phyloP scores from a whole-genome alignment of 768 basidiomycete species.

The Termitomyces heimii region DNA sequence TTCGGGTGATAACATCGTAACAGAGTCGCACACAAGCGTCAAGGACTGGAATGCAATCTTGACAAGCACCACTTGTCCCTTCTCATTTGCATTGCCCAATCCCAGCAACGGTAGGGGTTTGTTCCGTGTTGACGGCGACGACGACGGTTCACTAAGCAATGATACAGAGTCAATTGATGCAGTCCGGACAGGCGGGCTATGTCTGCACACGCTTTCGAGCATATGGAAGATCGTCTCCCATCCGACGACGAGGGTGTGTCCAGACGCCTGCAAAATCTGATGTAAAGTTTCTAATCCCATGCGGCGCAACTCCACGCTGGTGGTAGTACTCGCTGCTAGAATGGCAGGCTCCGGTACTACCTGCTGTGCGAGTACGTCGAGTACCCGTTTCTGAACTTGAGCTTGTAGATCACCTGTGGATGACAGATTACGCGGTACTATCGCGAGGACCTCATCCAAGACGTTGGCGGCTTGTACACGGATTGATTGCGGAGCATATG shows the following conservation, averaged over 20 bases:
- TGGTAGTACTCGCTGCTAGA: conserved; percentile 30
- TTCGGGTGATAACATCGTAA: conserved; percentile 72
- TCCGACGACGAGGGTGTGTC: conserved; percentile 86
- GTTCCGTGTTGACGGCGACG: conserved; percentile 30
- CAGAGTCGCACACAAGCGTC: conserved; percentile 90
- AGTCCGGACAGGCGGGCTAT: conserved; percentile 31
- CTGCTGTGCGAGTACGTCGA: conserved; percentile 82
- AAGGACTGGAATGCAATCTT: conserved; percentile 93
- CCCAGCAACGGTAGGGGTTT: conserved; percentile 40
- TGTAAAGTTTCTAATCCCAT: conserved; percentile 90
- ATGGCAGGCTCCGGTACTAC: conserved; percentile 45
- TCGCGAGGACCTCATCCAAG: conserved; percentile 75
- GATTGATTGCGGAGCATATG: conserved; percentile 67
- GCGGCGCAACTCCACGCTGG: conserved; percentile 70
- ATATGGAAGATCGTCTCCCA: conserved; percentile 95
- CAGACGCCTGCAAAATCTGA: conserved; percentile 85
- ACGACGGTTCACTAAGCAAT: conserved; percentile 30
- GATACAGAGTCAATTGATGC: conserved; percentile 35
- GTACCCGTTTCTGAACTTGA: conserved; percentile 72
- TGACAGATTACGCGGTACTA: conserved; percentile 68
- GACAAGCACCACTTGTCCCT: conserved; percentile 67
- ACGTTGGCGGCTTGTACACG: conserved; percentile 87
- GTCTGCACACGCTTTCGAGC: conserved; percentile 81
- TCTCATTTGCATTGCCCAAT: conserved; percentile 55
- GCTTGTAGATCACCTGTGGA: conserved; percentile 57